Conservation (phyloP, 2,329 filamentous ascomycete genomes). For the Fusarium tjaetaba region DNA sequence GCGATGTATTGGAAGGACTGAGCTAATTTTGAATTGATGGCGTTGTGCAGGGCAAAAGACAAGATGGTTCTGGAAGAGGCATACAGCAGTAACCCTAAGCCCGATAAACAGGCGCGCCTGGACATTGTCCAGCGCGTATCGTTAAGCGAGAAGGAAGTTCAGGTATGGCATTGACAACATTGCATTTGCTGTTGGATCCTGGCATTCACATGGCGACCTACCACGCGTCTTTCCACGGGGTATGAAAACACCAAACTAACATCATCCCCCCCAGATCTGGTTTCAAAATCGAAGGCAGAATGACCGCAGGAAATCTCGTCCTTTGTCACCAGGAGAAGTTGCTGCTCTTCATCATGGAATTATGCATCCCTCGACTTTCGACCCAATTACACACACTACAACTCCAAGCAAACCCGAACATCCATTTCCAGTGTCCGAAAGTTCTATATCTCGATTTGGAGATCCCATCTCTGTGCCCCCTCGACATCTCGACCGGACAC, state of each 20-base stretch:
- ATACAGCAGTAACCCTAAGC: constrained; percentile 86
- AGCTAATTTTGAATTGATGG: constrained; percentile 38
- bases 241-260: constrained; percentile 29
- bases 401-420: constrained; percentile 43
- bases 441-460: constrained; percentile 38
- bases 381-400: constrained; percentile 48
- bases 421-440: constrained; percentile 43
- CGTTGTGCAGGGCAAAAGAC: constrained; percentile 76
- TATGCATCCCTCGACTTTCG: constrained; percentile 62
- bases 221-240: constrained; percentile 25
- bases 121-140: constrained; percentile 87
- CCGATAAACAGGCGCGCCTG: constrained; percentile 87
- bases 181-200: neutral
- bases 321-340: constrained; percentile 81
- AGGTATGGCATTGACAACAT: constrained; percentile 68
- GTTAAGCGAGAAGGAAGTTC: constrained; percentile 94
- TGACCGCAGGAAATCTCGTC: constrained; percentile 87
- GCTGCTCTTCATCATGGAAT: constrained; percentile 67
- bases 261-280: constrained; percentile 77
- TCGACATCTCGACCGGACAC: constrained; percentile 39
- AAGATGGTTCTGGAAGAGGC: constrained; percentile 88
- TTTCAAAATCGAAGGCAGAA: constrained; percentile 97
- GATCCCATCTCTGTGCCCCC: constrained; percentile 42
- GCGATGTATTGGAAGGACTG: neutral
- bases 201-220: neutral